Percentiles rank a stretch among this genome's conserved stretches.
Evolutionary conservation across 1,284 basidiomycete species (phyloP).

Genomic region (Austroboletus niveus): DNA sequence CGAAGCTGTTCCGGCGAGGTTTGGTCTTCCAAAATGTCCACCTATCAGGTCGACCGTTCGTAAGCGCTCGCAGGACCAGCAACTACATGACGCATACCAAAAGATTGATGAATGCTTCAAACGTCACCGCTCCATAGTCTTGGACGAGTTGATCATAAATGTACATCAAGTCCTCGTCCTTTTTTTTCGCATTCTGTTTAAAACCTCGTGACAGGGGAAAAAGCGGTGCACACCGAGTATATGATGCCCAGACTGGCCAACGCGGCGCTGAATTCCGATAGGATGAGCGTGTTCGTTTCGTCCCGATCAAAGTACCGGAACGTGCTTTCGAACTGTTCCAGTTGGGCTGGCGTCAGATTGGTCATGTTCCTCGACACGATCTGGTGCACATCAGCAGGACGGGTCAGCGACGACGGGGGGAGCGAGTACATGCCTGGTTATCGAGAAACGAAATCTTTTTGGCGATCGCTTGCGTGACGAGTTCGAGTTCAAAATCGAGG

Average conservation of each 20-base stretch:
- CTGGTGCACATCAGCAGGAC: slow-evolving; percentile 38
- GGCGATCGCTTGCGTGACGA: slow-evolving; percentile 76
- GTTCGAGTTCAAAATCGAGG: slow-evolving; percentile 85
- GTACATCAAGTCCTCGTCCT: slow-evolving; percentile 83
- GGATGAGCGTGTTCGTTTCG: slow-evolving; percentile 82
- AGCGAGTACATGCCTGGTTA: slow-evolving; percentile 69
- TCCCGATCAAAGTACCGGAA: slow-evolving; percentile 98
- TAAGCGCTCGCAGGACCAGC: slow-evolving; percentile 7
- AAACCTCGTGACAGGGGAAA: background rate
- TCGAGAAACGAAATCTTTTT: slow-evolving; percentile 96
- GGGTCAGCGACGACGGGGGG: background rate
- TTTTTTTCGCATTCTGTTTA: slow-evolving; percentile 25
- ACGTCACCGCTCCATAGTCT: slow-evolving; percentile 87
- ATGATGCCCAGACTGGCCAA: slow-evolving; percentile 93
- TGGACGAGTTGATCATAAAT: slow-evolving; percentile 84
- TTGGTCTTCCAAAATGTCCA: slow-evolving; percentile 95
- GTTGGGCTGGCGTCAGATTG: slow-evolving; percentile 90
- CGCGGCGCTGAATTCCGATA: slow-evolving; percentile 89
- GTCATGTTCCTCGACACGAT: slow-evolving; percentile 91
- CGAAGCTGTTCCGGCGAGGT: slow-evolving; percentile 90
- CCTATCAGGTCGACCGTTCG: slow-evolving; percentile 43
- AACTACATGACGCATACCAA: slow-evolving; percentile 52
- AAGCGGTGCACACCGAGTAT: slow-evolving; percentile 63
- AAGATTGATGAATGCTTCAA: slow-evolving; percentile 94
- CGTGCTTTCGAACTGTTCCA: slow-evolving; percentile 96